Base-by-base conservation (phyloP, 805 yeast genomes). In the Metschnikowia borealis region DNA sequence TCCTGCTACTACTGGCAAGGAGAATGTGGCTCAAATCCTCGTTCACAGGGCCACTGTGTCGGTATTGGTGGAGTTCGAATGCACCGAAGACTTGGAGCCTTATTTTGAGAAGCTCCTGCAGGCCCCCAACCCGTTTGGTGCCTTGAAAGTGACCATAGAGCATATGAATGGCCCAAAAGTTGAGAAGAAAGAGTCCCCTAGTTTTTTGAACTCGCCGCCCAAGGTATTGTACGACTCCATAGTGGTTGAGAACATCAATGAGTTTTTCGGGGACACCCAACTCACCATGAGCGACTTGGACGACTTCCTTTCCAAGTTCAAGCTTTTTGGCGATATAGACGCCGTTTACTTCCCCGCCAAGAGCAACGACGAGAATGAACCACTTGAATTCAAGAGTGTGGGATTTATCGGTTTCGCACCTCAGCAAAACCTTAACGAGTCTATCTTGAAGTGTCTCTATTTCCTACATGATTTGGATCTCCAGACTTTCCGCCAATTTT, bases 381-480 rank as follows among this genome's bases (percentile, higher is more conserved):
- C 77, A 13, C 80, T 78, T 56, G 15, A 31, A 10, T 34, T 50
- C 17, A 46, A 46, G 20, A 31, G 45, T 8, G 34, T 46, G 21
- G 87, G 84, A 0, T 84, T 78, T 56, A 72, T 84, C 36, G 78
- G 77, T 47, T 81, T 79, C 55, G 62, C 63, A 17, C 66, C 61
- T 13, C 35, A 50, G 8, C 54, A 58, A 3, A 46, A 54, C 29
- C 37, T 63, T 37, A 83, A 79, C 59, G 73, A 71, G 17, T 77
- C 76, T 53, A 80, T 84, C 1, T 57, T 80, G 37, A 64, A 59
- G 18, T 78, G 82, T 6, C 72, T 83, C 31, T 74, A 74, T 44
- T 71, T 67, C 40, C 71, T 85, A 51, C 73, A 79, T 57, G 74
- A 75, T 29, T 63, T 65, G 33, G 73, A 57, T 68, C 83, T 44